Percentiles rank a stretch among this genome's conserved stretches.
phyloP scores from a whole-genome alignment of 2,329 filamentous ascomycete genomes.

The Trichophyton simii region DNA sequence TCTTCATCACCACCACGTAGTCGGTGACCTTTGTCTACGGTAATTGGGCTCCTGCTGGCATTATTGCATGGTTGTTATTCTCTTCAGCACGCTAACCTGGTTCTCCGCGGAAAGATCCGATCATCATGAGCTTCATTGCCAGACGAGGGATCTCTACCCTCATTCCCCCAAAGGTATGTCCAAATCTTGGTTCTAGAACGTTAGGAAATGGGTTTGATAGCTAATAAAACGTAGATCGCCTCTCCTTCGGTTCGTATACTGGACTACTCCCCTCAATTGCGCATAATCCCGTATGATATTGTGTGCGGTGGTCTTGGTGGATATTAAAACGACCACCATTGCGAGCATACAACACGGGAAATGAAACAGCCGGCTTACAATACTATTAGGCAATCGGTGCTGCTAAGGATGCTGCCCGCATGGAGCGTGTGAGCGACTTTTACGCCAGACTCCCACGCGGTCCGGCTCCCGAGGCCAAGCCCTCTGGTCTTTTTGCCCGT shows the following conservation, averaged over 20 bases:
- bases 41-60: not conserved
- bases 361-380: not conserved
- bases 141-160: slow-evolving; percentile 92
- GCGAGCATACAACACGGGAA: not conserved
- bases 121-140: slow-evolving; percentile 83
- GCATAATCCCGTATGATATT: not conserved
- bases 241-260: slow-evolving; percentile 62
- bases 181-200: slow-evolving; percentile 10
- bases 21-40: slow-evolving; percentile 1
- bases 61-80: not conserved
- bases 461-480: slow-evolving; percentile 67
- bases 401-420: slow-evolving; percentile 88
- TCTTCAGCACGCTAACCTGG: not conserved
- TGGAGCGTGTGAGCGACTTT: slow-evolving; percentile 96
- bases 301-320: not conserved
- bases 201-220: slow-evolving; percentile 15
- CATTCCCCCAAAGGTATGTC: slow-evolving; percentile 89
- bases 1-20: not conserved
- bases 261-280: not conserved
- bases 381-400: slow-evolving; percentile 68
- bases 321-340: not conserved
- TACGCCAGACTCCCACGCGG: slow-evolving; percentile 97
- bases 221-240: slow-evolving; percentile 52
- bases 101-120: slow-evolving; percentile 6
- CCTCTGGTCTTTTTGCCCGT: slow-evolving; percentile 69